Evolutionary conservation across 2,329 filamentous ascomycete species (phyloP), one percentile per base, ranked within the genome.

Genomic region (Calycina herbarum): DNA sequence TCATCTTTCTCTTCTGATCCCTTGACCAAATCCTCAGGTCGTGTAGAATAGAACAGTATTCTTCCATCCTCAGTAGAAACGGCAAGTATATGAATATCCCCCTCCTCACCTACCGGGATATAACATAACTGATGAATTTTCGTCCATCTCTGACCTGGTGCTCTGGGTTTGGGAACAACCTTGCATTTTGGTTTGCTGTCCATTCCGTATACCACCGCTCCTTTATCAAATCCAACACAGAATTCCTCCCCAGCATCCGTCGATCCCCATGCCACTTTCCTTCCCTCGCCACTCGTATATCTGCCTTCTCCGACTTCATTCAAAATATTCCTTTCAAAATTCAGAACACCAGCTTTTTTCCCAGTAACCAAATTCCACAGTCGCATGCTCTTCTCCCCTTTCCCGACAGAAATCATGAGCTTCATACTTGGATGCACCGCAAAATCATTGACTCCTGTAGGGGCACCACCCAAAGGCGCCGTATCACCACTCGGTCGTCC

Each of bases 321-420:
- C 62, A 98, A 81, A 73, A 95, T 83, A 0, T 89, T 86, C 65
- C 86, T 84, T 70, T 85, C 86, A 77, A 98, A 98, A 76, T 92
- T 95, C 72, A 99, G 80, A 62, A 97, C 94, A 35, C 94, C 93
- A 0, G 94, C 94, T 80, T 97, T 97, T 81, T 94, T 96, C 17
- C 94, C 95, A 2, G 94, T 98, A 70, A 98, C 93, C 69, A 99
- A 78, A 75, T 99, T 98, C 95, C 95, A 99, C 70, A 98, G 78
- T 69, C 95, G 83, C 91, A 99, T 96, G 74, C 89, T 93, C 70
- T 88, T 89, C 80, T 99, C 95, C 70, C 93, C 93, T 73, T 90
- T 92, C 71, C 92, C 90, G 8, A 98, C 93, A 72, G 88, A 96
- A 67, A 99, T 87, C 92, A 98, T 97, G 61, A 99, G 82, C 80